Conservation (phyloP, 768 basidiomycete genomes). For the Termitomyces sp. region DNA sequence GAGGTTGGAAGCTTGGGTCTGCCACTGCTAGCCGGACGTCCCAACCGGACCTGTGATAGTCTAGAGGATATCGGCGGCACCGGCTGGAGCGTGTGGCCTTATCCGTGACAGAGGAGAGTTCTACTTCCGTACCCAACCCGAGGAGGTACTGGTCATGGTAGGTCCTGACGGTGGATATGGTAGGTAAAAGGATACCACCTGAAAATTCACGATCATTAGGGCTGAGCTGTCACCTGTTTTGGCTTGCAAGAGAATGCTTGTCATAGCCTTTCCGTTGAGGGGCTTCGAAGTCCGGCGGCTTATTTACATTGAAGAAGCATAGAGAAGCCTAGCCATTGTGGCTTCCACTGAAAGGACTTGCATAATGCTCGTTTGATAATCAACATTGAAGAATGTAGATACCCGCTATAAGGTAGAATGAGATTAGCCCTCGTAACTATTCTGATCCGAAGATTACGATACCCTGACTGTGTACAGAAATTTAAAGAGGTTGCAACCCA, state of each 20-base stretch:
- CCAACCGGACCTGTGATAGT: too few relatives aligned
- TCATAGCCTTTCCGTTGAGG: constrained; percentile 27
- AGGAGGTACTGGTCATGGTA: constrained; percentile 15
- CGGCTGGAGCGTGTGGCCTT: constrained; percentile 29
- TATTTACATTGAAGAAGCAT: neutral
- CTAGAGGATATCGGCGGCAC: too few relatives aligned
- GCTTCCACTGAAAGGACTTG: neutral
- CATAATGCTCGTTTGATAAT: neutral
- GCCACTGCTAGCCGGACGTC: neutral
- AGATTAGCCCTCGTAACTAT: neutral
- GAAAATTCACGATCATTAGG: neutral
- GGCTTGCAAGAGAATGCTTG: constrained; percentile 28
- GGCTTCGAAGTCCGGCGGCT: neutral
- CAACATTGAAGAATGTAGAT: neutral
- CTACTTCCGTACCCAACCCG: constrained; percentile 35
- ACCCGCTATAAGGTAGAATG: neutral
- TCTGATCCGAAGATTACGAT: neutral
- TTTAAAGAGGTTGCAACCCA: neutral
- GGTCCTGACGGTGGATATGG: constrained; percentile 33
- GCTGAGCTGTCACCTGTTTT: neutral
- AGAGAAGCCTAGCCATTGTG: neutral
- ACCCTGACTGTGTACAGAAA: neutral
- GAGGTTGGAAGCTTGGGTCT: neutral
- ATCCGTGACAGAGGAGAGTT: constrained; percentile 57
- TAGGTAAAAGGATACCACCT: constrained; percentile 35